Conservation (phyloP, 2,329 filamentous ascomycete genomes). For the Beauveria sp. region DNA sequence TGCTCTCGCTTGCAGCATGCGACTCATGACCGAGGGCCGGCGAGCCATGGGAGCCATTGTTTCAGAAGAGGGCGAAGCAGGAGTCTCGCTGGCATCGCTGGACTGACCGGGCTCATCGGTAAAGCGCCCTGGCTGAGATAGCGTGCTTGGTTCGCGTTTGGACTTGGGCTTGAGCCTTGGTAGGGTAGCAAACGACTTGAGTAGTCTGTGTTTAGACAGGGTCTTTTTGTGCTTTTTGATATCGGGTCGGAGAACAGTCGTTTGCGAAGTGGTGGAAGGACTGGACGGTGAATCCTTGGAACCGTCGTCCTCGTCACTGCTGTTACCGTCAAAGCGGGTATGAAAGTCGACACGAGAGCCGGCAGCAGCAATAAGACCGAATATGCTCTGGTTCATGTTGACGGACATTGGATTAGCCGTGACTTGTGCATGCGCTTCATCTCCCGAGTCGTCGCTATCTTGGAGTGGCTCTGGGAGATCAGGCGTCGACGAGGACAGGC, state of each 20-base stretch:
- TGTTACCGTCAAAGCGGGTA: slow-evolving; percentile 68
- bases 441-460: slow-evolving; percentile 40
- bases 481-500: slow-evolving; percentile 27
- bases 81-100: slow-evolving; percentile 19
- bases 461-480: slow-evolving; percentile 47
- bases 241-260: slow-evolving; percentile 30
- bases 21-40: slow-evolving; percentile 65
- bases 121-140: slow-evolving; percentile 23
- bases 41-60: slow-evolving; percentile 31
- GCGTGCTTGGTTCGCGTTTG: slow-evolving; percentile 34
- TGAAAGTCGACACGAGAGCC: slow-evolving; percentile 78
- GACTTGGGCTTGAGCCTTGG: slow-evolving; percentile 37
- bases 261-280: slow-evolving; percentile 30
- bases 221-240: slow-evolving; percentile 45
- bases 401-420: slow-evolving; percentile 41
- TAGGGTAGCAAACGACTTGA: slow-evolving; percentile 58
- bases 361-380: slow-evolving; percentile 83
- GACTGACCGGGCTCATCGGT: slow-evolving; percentile 25
- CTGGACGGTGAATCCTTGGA: slow-evolving; percentile 40
- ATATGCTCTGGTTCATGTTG: slow-evolving; percentile 91
- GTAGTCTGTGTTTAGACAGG: slow-evolving; percentile 56
- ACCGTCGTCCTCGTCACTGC: slow-evolving; percentile 70
- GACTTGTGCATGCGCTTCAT: slow-evolving; percentile 37
- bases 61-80: slow-evolving; percentile 18
- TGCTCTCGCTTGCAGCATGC: slow-evolving; percentile 66